Evolutionary conservation across 805 yeast species (phyloP).

Genomic region (Wickerhamomyces queroliae): DNA sequence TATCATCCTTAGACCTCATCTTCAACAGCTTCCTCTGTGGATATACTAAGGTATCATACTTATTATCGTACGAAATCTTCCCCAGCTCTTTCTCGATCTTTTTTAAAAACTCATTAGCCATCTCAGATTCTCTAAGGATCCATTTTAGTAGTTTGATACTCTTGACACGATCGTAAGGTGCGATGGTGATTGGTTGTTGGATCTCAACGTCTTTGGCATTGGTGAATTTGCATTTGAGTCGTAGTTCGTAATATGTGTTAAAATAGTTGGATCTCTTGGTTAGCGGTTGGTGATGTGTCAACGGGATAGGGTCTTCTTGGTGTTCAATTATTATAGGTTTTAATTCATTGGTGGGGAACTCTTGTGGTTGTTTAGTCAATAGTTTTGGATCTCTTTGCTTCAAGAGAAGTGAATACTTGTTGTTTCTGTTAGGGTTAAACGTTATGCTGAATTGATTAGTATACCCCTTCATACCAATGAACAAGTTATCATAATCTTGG

Average conservation of each 20-base stretch:
- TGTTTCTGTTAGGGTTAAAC: slow-evolving; percentile 18
- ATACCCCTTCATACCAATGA: slow-evolving; percentile 7
- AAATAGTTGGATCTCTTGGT: slow-evolving; percentile 46
- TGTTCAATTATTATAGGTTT: slow-evolving; percentile 24
- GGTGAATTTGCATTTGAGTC: slow-evolving; percentile 41
- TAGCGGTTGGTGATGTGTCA: slow-evolving; percentile 40
- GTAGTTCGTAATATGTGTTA: slow-evolving; percentile 44
- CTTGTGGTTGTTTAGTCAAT: slow-evolving; percentile 15
- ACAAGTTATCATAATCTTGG: background rate
- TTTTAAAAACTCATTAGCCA: slow-evolving; percentile 30
- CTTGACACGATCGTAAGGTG: slow-evolving; percentile 45
- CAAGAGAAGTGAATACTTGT: slow-evolving; percentile 22
- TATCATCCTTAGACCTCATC: slow-evolving; percentile 17
- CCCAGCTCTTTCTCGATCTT: slow-evolving; percentile 29
- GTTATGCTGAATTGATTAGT: slow-evolving; percentile 24
- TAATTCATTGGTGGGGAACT: slow-evolving; percentile 17
- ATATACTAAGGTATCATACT: slow-evolving; percentile 26
- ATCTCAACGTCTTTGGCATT: slow-evolving; percentile 46
- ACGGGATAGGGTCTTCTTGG: slow-evolving; percentile 21
- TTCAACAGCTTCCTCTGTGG: slow-evolving; percentile 21
- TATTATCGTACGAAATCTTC: slow-evolving; percentile 26
- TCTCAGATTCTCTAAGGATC: slow-evolving; percentile 46
- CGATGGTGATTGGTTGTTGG: slow-evolving; percentile 45
- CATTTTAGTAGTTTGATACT: slow-evolving; percentile 45
- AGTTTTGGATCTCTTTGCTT: slow-evolving; percentile 27